Conservation (phyloP, 768 basidiomycete species). For the Termitomyces sp. region DNA sequence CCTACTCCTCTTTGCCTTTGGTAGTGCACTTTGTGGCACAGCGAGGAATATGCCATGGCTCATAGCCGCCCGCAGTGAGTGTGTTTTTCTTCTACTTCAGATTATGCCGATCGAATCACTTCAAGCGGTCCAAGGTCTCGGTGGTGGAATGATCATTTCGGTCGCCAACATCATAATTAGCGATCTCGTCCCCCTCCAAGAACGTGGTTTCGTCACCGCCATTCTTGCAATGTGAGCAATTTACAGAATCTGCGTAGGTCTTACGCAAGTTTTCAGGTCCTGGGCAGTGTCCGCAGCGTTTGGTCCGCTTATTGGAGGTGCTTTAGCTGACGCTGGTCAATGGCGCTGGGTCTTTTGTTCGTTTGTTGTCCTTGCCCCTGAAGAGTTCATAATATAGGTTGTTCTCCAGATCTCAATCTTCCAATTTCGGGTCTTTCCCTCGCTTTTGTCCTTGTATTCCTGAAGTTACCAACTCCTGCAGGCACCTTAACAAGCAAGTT, state of each 20-base stretch:
- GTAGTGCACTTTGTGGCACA: constrained; percentile 31
- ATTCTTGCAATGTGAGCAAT: constrained; percentile 28
- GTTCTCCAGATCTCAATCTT: constrained; percentile 34
- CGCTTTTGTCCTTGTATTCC: constrained; percentile 20
- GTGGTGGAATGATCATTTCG: constrained; percentile 32
- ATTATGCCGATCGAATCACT: not conserved
- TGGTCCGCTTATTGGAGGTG: constrained; percentile 31
- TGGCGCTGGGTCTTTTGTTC: constrained; percentile 40
- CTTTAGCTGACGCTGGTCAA: constrained; percentile 20
- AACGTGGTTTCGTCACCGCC: constrained; percentile 34
- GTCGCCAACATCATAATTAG: constrained; percentile 34
- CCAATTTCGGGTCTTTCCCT: constrained; percentile 27
- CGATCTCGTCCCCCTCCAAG: constrained; percentile 40
- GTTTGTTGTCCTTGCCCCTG: too few species aligned
- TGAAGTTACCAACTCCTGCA: constrained; percentile 27
- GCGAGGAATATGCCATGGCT: constrained; percentile 33
- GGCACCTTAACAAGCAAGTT: constrained; percentile 29
- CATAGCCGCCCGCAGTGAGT: constrained; percentile 28
- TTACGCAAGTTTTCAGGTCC: too few species aligned
- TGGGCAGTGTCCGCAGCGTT: constrained; percentile 30
- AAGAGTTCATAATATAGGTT: too few species aligned
- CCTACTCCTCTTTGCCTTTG: constrained; percentile 27
- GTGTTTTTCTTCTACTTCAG: not conserved
- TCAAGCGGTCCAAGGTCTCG: constrained; percentile 33
- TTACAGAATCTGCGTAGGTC: too few species aligned